These are phyloP conservation scores for Biancaea sappan DNA, from an alignment of 306 rosid species.

Conservation along the genomic window DNA sequence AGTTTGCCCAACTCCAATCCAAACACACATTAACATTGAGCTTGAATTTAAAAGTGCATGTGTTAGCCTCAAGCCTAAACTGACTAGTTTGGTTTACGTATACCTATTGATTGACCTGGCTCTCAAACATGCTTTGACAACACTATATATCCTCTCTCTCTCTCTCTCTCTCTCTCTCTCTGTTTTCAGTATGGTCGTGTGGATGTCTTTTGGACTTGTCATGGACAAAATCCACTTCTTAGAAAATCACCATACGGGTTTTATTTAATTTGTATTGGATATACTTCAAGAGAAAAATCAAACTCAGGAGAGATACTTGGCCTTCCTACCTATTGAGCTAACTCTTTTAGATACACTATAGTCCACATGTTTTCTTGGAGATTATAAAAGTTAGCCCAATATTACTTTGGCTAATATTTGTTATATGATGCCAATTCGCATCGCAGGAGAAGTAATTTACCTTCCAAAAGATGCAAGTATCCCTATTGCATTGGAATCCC, in stretches of 20 bases:
- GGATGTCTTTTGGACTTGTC: too few relatives aligned
- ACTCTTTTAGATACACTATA: background rate
- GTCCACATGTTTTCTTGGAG: background rate
- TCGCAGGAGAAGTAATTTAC: slow-evolving; percentile 65
- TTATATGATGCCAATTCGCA: slow-evolving; percentile 36
- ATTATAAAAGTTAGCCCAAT: background rate
- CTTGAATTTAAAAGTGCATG: background rate
- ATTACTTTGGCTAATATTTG: slow-evolving; percentile 10
- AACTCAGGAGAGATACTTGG: background rate
- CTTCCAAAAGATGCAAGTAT: slow-evolving; percentile 68
- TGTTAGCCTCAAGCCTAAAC: background rate
- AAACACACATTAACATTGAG: too few relatives aligned
- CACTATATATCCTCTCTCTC: too few relatives aligned
- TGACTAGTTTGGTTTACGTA: background rate
- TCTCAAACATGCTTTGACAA: background rate
- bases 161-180: too few relatives aligned
- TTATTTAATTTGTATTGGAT: too few relatives aligned
- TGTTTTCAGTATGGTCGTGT: too few relatives aligned
- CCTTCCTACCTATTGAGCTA: background rate
- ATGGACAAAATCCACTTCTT: too few relatives aligned
- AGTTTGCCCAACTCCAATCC: too few relatives aligned
- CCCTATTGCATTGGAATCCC: slow-evolving; percentile 60
- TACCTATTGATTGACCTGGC: background rate
- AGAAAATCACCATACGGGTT: too few relatives aligned
- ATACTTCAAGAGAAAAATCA: too few relatives aligned